phyloP scores from a whole-genome alignment of 2,329 filamentous ascomycete species.

The Beauveria sp. region DNA sequence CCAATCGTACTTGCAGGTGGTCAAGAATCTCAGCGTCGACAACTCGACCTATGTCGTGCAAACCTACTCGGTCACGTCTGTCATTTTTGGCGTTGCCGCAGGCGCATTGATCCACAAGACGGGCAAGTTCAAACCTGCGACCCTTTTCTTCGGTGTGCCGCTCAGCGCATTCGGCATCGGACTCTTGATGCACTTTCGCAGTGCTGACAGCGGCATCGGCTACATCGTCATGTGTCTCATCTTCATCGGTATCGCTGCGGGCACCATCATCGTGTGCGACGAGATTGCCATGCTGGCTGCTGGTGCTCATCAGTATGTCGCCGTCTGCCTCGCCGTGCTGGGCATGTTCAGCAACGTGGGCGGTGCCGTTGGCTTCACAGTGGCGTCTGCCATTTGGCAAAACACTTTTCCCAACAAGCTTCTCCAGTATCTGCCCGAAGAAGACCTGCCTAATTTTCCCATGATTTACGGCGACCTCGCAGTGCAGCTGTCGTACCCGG shows the following conservation, averaged over 20 bases:
- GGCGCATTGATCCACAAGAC: constrained; percentile 41
- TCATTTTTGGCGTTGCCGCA: constrained; percentile 39
- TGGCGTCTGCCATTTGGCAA: constrained; percentile 26
- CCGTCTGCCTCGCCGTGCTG: constrained; percentile 23
- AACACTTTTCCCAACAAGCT: constrained; percentile 34
- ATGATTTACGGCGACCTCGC: constrained; percentile 46
- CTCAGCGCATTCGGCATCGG: constrained; percentile 46
- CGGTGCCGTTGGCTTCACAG: constrained; percentile 21
- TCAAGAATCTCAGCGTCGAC: constrained; percentile 40
- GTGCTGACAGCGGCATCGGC: constrained; percentile 24
- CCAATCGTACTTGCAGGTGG: constrained; percentile 44
- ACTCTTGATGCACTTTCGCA: constrained; percentile 38
- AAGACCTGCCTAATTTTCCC: constrained; percentile 27
- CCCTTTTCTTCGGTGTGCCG: constrained; percentile 44
- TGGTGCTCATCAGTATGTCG: constrained; percentile 23
- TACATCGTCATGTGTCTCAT: constrained; percentile 33
- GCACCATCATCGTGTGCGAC: constrained; percentile 22
- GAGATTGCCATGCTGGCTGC: constrained; percentile 19
- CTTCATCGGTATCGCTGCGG: constrained; percentile 33
- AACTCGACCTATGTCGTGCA: constrained; percentile 41
- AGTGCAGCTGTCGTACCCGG: constrained; percentile 42
- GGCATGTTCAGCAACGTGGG: constrained; percentile 21
- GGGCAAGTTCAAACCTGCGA: constrained; percentile 45
- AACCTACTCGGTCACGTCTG: constrained; percentile 42
- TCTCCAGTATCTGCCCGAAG: constrained; percentile 39